phyloP scores from a whole-genome alignment of 495 filamentous ascomycete genomes.

The Amniculicola lignicola region DNA sequence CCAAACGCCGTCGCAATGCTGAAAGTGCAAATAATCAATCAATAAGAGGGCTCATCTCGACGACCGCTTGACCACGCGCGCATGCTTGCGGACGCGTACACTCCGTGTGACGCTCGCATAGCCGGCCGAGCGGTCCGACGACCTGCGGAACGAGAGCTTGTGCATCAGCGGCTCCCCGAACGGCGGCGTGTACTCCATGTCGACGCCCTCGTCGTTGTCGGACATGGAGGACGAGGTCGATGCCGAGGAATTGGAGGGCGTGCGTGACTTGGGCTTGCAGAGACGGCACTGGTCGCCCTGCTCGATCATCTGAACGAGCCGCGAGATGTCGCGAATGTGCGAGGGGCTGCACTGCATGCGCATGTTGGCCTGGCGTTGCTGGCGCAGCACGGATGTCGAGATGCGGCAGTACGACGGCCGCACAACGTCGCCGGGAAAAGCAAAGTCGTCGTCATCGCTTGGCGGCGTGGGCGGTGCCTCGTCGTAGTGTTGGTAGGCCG shows the following conservation, averaged over 20 bases:
- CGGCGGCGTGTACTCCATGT: conserved; percentile 10
- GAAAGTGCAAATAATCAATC: neutral
- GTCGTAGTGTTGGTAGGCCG: conserved; percentile 12
- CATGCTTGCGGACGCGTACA: conserved; percentile 22
- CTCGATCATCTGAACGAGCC: conserved; percentile 35
- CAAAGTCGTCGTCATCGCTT: conserved; percentile 11
- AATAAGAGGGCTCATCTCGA: conserved; percentile 5
- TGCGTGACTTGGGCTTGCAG: conserved; percentile 18
- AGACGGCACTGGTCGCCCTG: conserved; percentile 33
- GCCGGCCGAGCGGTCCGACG: conserved; percentile 10
- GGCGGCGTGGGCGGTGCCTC: conserved; percentile 16
- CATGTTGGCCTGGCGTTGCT: conserved; percentile 34
- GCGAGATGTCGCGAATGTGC: conserved; percentile 33
- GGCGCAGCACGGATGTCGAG: conserved; percentile 17
- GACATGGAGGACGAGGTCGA: conserved; percentile 1
- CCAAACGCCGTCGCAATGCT: conserved; percentile 33
- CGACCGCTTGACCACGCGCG: conserved; percentile 2
- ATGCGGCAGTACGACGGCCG: conserved; percentile 8
- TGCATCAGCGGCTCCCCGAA: neutral
- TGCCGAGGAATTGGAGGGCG: neutral
- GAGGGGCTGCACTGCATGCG: conserved; percentile 32
- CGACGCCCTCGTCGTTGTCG: conserved; percentile 22
- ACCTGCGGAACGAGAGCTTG: conserved; percentile 17
- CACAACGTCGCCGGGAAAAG: too few relatives aligned
- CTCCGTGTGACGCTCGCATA: conserved; percentile 18